Percentiles rank a stretch among this genome's conserved stretches.
Conservation (phyloP, 257 asterid species). For the Nicotiana otophora region DNA sequence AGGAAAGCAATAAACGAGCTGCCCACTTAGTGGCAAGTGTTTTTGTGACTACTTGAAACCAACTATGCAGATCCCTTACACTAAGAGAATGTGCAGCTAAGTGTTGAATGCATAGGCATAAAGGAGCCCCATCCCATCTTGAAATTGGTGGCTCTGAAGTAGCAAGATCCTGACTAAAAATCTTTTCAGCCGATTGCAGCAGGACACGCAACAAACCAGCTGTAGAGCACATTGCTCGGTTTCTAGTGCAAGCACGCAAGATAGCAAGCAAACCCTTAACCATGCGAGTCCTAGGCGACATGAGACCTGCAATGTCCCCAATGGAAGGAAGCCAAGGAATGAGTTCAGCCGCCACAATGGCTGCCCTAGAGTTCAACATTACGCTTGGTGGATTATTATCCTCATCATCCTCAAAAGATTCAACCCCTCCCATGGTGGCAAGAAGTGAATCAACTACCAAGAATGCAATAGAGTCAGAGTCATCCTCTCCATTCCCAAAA, state of each 20-base stretch:
- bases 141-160: constrained; percentile 31
- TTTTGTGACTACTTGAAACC: constrained; percentile 72
- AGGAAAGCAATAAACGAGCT: constrained; percentile 58
- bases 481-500: constrained; percentile 60
- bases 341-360: constrained; percentile 93
- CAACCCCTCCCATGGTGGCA: constrained; percentile 99
- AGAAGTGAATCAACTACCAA: constrained; percentile 94
- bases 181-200: constrained; percentile 72
- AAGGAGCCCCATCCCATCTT: constrained; percentile 86
- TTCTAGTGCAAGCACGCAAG: constrained; percentile 94
- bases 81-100: constrained; percentile 92
- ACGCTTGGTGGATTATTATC: constrained; percentile 97
- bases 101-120: constrained; percentile 81
- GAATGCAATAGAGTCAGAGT: constrained; percentile 65
- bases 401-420: constrained; percentile 90
- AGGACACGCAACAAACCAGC: constrained; percentile 83
- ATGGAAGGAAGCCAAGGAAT: constrained; percentile 82
- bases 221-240: constrained; percentile 87
- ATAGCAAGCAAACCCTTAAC: constrained; percentile 95
- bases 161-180: constrained; percentile 50
- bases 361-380: constrained; percentile 99
- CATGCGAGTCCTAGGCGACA: constrained; percentile 97
- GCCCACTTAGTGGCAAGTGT: constrained; percentile 76
- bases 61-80: constrained; percentile 65
- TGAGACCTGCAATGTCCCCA: constrained; percentile 78